Base-by-base conservation (phyloP, 805 yeast genomes). In the Kazachstania kunashirensis region DNA sequence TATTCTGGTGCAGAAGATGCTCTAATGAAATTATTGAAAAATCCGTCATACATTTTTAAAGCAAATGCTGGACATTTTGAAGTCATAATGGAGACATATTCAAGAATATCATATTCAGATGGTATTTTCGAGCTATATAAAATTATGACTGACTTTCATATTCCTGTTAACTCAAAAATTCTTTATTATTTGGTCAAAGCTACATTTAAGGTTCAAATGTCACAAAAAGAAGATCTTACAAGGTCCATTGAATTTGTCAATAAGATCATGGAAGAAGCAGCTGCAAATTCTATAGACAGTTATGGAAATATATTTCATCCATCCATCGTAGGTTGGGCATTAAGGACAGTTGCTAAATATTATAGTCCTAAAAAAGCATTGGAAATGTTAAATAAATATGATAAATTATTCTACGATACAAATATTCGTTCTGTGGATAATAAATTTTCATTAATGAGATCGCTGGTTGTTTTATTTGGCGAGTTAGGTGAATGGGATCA, bases 291-390 rank as follows among this genome's bases (percentile, higher is more conserved):
- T 15, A 27, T 42, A 24, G 52, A 43, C 40, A 40, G 51, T 1
- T 38, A 53, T 0, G 37, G 40, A n/a, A 48, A 48, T 2, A 43
- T 41, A 11, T 35, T 62, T 23, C 62, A 59, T 30, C 64, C 66
- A 17, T 49, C 60, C 2, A 47, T 58, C 7, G 39, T 64, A 37
- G 61, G 59, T 25, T 64, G 66, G 48, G 56, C 66, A 17, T 49
- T 63, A 41, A 49, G 55, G 26, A 38, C 48, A 3, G 43, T 63
- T 20, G 50, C 58, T 2, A 55, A 52, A 30, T 44, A 38, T 36
- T 53, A 59, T 33, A 47, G 52, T 20, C 61, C 65, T 1, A 49
- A 47, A 20, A 52, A 47, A 28, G 66, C 68, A 0, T 38, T 53
- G 20, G 49, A 54, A 18, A 44, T 64, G 27, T 44, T 64, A 44